Conservation (phyloP, 176 grass and related monocot species). For the Phoenix roebelenii region DNA sequence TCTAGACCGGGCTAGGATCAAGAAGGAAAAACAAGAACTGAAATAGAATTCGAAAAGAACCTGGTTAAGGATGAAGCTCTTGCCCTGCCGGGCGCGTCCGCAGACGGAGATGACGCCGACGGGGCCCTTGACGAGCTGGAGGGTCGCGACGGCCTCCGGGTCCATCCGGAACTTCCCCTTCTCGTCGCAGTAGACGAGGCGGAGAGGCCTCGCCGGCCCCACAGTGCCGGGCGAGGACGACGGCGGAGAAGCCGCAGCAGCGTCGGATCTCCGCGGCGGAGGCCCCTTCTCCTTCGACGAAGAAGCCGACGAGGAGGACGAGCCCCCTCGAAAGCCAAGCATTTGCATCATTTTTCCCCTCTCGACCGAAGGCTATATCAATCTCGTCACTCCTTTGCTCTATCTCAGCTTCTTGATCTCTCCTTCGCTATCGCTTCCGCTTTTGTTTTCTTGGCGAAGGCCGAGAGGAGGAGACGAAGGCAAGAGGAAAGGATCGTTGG, state of each 20-base stretch:
- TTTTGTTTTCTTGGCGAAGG: too few species aligned
- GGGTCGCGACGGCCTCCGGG: slow-evolving; percentile 66
- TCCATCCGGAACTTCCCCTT: slow-evolving; percentile 92
- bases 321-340: slow-evolving; percentile 51
- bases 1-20: too few species aligned
- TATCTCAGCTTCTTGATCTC: too few species aligned
- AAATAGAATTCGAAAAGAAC: slow-evolving; percentile 14
- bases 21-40: too few species aligned
- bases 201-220: slow-evolving; percentile 48
- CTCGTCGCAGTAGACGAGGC: slow-evolving; percentile 82
- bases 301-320: slow-evolving; percentile 8
- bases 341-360: slow-evolving; percentile 42
- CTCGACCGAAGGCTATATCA: too few species aligned
- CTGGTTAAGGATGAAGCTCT: slow-evolving; percentile 99
- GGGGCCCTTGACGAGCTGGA: slow-evolving; percentile 86
- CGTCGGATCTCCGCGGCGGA: background rate
- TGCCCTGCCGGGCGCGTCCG: slow-evolving; percentile 88
- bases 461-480: too few species aligned
- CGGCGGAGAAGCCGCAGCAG: background rate
- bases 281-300: slow-evolving; percentile 11
- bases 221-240: slow-evolving; percentile 6
- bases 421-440: too few species aligned
- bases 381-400: too few species aligned
- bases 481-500: too few species aligned
- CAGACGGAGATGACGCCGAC: slow-evolving; percentile 88